phyloP scores from a whole-genome alignment of 2,329 filamentous ascomycete genomes.

The Stenocarpella maydis region DNA sequence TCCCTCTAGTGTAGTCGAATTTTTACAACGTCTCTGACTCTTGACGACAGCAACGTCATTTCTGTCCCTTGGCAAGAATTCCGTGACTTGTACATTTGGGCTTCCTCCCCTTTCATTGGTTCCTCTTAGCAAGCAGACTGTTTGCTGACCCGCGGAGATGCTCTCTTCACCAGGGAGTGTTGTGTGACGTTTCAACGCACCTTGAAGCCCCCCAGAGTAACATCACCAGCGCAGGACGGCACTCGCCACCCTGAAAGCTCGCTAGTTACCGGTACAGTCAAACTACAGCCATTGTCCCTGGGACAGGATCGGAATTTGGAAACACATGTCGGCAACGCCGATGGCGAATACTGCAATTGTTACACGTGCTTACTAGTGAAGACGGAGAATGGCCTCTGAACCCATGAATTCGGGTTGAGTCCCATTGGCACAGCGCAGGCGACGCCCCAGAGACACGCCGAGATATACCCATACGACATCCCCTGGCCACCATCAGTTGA shows the following conservation, averaged over 20 bases:
- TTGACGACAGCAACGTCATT: neutral
- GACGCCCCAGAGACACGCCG: neutral
- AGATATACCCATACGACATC: neutral
- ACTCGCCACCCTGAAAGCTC: neutral
- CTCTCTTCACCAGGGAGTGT: neutral
- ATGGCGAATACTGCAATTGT: neutral
- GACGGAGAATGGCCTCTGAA: neutral
- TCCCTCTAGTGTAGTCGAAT: no score
- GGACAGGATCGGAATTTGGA: neutral
- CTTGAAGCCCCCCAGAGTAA: neutral
- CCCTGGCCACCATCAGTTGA: neutral
- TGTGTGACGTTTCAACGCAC: slow-evolving; percentile 1
- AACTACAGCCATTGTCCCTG: no score
- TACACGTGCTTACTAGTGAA: neutral
- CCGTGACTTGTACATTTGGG: neutral
- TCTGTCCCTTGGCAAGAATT: neutral
- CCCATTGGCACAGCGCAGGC: neutral
- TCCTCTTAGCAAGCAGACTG: neutral
- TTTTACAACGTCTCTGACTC: neutral
- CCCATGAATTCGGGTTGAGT: neutral
- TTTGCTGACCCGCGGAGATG: slow-evolving; percentile 12
- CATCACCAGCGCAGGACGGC: neutral
- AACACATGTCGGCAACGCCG: neutral
- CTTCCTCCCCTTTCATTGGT: no score
- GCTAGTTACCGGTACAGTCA: neutral